These are phyloP conservation scores for Aspergillus sp. DNA, from an alignment of 2,329 filamentous ascomycete species.

Conservation along the genomic window DNA sequence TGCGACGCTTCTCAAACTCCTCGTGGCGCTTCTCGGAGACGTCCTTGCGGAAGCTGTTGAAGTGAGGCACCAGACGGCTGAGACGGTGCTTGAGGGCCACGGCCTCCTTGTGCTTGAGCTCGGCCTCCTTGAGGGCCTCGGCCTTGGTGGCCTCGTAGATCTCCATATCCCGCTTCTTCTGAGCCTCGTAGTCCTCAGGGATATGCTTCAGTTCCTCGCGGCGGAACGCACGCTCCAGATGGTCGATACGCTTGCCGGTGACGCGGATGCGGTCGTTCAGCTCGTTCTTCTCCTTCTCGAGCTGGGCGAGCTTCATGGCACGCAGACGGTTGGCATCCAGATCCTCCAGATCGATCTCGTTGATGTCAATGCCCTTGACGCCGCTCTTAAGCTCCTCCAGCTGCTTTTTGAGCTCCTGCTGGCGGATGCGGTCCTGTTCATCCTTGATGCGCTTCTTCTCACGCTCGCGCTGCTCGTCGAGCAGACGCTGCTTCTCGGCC, in stretches of 20 bases:
- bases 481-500: conserved; percentile 82
- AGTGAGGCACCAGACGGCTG: conserved; percentile 76
- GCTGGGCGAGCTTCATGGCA: conserved; percentile 88
- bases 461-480: conserved; percentile 89
- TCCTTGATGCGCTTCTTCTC: conserved; percentile 82
- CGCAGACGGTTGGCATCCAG: conserved; percentile 88
- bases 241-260: conserved; percentile 93
- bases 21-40: conserved; percentile 86
- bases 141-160: conserved; percentile 77
- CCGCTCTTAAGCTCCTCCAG: conserved; percentile 88
- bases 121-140: conserved; percentile 74
- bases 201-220: conserved; percentile 95
- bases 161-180: conserved; percentile 73
- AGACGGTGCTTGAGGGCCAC: conserved; percentile 93
- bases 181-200: conserved; percentile 76
- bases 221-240: conserved; percentile 93
- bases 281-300: conserved; percentile 97
- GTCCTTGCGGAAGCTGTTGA: conserved; percentile 78
- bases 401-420: conserved; percentile 91
- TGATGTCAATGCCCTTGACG: conserved; percentile 75
- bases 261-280: conserved; percentile 87
- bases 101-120: conserved; percentile 87
- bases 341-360: conserved; percentile 71
- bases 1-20: conserved; percentile 92
- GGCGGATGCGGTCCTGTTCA: conserved; percentile 84